Percentiles rank a stretch among this genome's conserved stretches.
Evolutionary conservation across 768 basidiomycete genomes (phyloP).

Genomic region (Daedalea quercina): DNA sequence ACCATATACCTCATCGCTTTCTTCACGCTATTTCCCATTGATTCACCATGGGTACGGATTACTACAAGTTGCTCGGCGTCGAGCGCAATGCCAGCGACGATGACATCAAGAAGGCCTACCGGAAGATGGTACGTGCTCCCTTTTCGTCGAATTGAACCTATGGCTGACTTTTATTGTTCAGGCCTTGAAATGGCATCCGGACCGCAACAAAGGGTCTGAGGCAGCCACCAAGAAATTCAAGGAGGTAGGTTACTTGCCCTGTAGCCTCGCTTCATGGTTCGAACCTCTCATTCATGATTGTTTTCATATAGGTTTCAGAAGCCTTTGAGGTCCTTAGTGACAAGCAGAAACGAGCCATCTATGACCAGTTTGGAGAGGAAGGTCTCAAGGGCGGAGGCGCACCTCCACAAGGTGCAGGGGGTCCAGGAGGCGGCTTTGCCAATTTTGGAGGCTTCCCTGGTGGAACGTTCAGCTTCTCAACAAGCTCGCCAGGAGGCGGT

Average conservation of each 20-base stretch:
- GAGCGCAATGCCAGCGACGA: constrained; percentile 70
- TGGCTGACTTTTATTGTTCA: constrained; percentile 14
- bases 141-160: neutral
- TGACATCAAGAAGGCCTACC: constrained; percentile 91
- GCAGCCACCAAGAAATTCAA: constrained; percentile 89
- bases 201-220: constrained; percentile 82
- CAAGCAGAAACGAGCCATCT: constrained; percentile 75
- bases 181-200: constrained; percentile 95
- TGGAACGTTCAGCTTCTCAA: constrained; percentile 19
- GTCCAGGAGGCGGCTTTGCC: constrained; percentile 36
- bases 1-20: constrained; percentile 1
- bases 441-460: constrained; percentile 17
- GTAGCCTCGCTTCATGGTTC: neutral
- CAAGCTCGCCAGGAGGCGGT: constrained; percentile 18
- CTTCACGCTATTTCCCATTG: constrained; percentile 1
- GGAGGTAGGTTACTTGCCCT: constrained; percentile 42
- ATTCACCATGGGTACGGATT: constrained; percentile 70
- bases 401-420: constrained; percentile 41
- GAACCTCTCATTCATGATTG: neutral
- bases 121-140: constrained; percentile 67
- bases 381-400: constrained; percentile 76
- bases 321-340: constrained; percentile 94
- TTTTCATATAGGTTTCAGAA: constrained; percentile 76
- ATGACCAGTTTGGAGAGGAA: constrained; percentile 94
- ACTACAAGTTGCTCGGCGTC: constrained; percentile 81